A percentile compares a stretch with the other conserved stretches of the same genome.
These are phyloP conservation scores for Aspergillus quadrilineatus DNA, from an alignment of 2,329 filamentous ascomycete species.

Conservation along the genomic window DNA sequence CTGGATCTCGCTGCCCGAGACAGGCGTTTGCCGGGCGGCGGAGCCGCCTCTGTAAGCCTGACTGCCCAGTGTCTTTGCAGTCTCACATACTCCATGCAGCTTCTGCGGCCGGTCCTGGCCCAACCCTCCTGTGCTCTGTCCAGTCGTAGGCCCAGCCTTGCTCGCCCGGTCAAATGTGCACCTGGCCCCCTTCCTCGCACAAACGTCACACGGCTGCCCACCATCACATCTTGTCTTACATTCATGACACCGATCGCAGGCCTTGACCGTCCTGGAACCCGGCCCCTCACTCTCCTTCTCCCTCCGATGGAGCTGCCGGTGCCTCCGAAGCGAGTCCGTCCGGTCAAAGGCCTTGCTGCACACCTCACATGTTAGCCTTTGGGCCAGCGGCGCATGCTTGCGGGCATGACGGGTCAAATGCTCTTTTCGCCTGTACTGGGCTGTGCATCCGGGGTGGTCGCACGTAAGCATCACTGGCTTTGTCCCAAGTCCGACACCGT, in stretches of 20 bases:
- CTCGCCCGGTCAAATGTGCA: background rate
- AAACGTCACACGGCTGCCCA: background rate
- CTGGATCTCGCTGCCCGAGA: background rate
- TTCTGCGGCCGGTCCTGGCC: too few relatives aligned
- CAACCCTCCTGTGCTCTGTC: too few relatives aligned
- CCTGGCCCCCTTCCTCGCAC: background rate
- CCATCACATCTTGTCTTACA: conserved; percentile 4
- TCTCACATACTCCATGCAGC: too few relatives aligned
- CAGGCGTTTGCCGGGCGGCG: background rate
- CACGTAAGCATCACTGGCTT: background rate
- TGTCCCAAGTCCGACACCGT: too few relatives aligned
- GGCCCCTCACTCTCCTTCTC: background rate
- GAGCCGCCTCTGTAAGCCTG: background rate
- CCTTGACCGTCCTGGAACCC: background rate
- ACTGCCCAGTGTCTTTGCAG: too few relatives aligned
- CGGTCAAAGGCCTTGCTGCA: conserved; percentile 1
- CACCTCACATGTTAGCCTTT: background rate
- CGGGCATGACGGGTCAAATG: conserved; percentile 17
- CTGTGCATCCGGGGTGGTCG: conserved; percentile 14
- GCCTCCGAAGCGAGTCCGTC: conserved; percentile 1
- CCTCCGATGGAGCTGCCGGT: background rate
- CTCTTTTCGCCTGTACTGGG: conserved; percentile 19
- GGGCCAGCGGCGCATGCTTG: background rate
- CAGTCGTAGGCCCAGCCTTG: background rate
- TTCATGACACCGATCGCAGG: background rate